Evolutionary conservation across 2,329 filamentous ascomycete genomes (phyloP).

Genomic region (Ophiostoma perfectum): DNA sequence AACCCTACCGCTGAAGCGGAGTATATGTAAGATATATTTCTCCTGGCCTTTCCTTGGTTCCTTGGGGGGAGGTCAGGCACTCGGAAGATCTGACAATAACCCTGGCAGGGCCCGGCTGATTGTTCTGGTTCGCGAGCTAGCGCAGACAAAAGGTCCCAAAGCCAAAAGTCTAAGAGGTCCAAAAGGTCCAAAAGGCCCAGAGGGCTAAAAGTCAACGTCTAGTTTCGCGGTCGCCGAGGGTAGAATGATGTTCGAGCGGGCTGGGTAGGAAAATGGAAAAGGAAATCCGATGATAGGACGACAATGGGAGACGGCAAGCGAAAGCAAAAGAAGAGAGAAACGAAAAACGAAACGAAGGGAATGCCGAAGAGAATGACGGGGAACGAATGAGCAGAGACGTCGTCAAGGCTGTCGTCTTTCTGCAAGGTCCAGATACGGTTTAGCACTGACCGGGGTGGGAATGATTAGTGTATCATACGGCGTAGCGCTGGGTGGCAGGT

Average conservation of each 20-base stretch:
- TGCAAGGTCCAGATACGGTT: not conserved
- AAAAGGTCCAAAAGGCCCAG: too few relatives aligned
- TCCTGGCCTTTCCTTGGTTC: too few relatives aligned
- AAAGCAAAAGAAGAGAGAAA: not conserved
- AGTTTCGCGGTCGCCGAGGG: too few relatives aligned
- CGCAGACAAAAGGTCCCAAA: not conserved
- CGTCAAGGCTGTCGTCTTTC: slow-evolving; percentile 10
- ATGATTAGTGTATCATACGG: not conserved
- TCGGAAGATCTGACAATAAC: not conserved
- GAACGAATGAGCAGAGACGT: not conserved
- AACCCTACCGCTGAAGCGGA: too few relatives aligned
- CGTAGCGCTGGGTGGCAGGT: not conserved
- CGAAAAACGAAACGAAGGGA: not conserved
- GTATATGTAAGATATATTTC: not conserved
- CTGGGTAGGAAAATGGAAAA: not conserved
- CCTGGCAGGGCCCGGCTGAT: not conserved
- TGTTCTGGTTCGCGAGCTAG: not conserved
- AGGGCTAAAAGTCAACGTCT: too few relatives aligned
- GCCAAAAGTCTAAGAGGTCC: not conserved
- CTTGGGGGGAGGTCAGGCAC: too few relatives aligned
- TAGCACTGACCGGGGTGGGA: slow-evolving; percentile 11
- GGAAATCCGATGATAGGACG: not conserved
- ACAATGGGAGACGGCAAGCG: too few relatives aligned
- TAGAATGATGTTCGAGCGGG: too few relatives aligned
- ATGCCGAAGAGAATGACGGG: not conserved